phyloP scores from a whole-genome alignment of 495 filamentous ascomycete species.

The Aspergillus taichungensis region DNA sequence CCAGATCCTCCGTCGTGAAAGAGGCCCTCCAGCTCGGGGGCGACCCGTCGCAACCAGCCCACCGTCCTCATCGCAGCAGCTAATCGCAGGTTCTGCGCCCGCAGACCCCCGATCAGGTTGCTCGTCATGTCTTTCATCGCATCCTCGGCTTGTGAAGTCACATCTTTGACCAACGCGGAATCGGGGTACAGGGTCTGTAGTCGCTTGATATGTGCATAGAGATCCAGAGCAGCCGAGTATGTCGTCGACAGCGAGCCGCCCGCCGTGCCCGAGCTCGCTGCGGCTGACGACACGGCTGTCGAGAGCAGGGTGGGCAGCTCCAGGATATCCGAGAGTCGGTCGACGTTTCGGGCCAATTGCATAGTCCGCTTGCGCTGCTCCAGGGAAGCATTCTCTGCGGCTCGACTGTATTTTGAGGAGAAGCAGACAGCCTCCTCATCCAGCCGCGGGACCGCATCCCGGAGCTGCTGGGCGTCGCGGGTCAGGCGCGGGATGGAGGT shows the following conservation, averaged over 20 bases:
- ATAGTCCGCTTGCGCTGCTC: slow-evolving; percentile 72
- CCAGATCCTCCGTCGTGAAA: slow-evolving; percentile 33
- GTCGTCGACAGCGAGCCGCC: slow-evolving; percentile 52
- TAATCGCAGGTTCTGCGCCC: slow-evolving; percentile 71
- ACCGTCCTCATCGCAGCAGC: slow-evolving; percentile 87
- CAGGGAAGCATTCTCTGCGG: slow-evolving; percentile 64
- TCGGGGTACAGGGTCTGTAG: slow-evolving; percentile 74
- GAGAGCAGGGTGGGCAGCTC: slow-evolving; percentile 83
- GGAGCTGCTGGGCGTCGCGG: slow-evolving; percentile 53
- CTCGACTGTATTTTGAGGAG: slow-evolving; percentile 69
- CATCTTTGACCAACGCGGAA: slow-evolving; percentile 62
- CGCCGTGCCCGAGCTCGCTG: slow-evolving; percentile 36
- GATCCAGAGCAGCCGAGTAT: slow-evolving; percentile 83
- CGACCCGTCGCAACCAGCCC: slow-evolving; percentile 80
- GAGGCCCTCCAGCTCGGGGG: slow-evolving; percentile 62
- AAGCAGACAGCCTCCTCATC: slow-evolving; percentile 73
- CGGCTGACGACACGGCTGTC: slow-evolving; percentile 57
- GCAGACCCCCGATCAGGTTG: slow-evolving; percentile 71
- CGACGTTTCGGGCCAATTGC: slow-evolving; percentile 80
- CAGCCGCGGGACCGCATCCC: slow-evolving; percentile 64
- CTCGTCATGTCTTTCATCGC: slow-evolving; percentile 86
- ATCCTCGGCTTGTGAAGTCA: slow-evolving; percentile 70
- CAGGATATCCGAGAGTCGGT: slow-evolving; percentile 81
- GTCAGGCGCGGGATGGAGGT: slow-evolving; percentile 59
- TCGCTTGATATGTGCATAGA: slow-evolving; percentile 88